These are phyloP conservation scores for Sclerospora graminicola DNA, from an alignment of 352 stramenopile genomes.

Conservation along the genomic window DNA sequence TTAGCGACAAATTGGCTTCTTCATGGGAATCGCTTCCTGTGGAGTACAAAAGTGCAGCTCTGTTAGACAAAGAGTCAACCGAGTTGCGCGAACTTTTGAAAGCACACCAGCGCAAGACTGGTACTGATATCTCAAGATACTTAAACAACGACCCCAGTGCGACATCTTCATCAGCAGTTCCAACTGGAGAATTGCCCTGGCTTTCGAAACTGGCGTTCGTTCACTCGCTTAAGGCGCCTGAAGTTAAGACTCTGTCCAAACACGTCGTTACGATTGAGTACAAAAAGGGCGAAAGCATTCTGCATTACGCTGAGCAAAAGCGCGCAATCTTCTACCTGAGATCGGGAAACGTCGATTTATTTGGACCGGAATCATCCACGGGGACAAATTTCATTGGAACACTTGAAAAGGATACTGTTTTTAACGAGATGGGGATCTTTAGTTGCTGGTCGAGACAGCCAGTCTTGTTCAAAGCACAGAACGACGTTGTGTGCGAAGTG, in stretches of 20 bases:
- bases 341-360: constrained; percentile 31
- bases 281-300: constrained; percentile 18
- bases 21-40: constrained; percentile 21
- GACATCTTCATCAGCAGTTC: background rate
- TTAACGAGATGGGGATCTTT: constrained; percentile 59
- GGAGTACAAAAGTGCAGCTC: constrained; percentile 20
- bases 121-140: constrained; percentile 22
- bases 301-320: constrained; percentile 40
- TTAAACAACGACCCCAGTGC: constrained; percentile 30
- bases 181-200: constrained; percentile 4
- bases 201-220: constrained; percentile 16
- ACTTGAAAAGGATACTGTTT: constrained; percentile 12
- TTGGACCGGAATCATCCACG: constrained; percentile 31
- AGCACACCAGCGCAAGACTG: constrained; percentile 10
- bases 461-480: constrained; percentile 31
- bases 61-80: constrained; percentile 42
- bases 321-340: constrained; percentile 33
- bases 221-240: constrained; percentile 5
- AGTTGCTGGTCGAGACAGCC: constrained; percentile 26
- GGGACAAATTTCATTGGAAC: constrained; percentile 25
- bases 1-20: background rate
- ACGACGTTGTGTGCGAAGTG: constrained; percentile 24
- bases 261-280: constrained; percentile 16
- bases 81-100: constrained; percentile 28
- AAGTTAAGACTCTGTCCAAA: constrained; percentile 2